Evolutionary conservation across 192 early-diverging fungal genomes (phyloP), one percentile per base, ranked within the genome.

Genomic region (Pilaira anomala): DNA sequence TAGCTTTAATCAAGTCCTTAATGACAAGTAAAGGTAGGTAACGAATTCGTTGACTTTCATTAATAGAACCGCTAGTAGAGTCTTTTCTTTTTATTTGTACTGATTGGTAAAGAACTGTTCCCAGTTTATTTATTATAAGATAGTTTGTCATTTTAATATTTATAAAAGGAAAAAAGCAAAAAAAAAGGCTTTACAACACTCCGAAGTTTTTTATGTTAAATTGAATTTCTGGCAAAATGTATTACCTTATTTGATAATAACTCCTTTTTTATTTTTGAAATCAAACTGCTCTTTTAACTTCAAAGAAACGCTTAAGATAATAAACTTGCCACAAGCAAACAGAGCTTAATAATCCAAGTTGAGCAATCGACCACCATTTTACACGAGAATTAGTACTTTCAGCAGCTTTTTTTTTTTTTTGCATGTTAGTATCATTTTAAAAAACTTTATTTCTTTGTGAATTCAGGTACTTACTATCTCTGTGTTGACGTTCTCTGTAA

Each of bases 341-440:
- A 22, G 76, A 78, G 39, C 83, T 64, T n/a, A 92, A 67, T 30
- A 87, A 68, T 18, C 66, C 62, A 29, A 81, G 67, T 70, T 92
- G 85, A 45, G 86, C 75, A 24, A 90, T 54, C 48, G 90, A 87
- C 88, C 88, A 91, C 83, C 85, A 90, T 58, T 85, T 78, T 9
- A 93, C 89, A 62, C 91, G 85, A 46, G 85, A 67, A 75, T 91
- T 87, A 19, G 89, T 93, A 69, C 83, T 86, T 56, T 88, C 88
- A 50, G 88, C 87, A 61, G 89, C 88, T 92, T 76, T 42, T 45
- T 25, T 49, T 26, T 29, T 29, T 40, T 42, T n/a, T n/a, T n/a
- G n/a, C 24, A 22, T 14, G 21, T n/a, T 26, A 29, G 24, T 30
- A 33, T 19, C 18, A 71, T 4, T 48, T 16, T 60, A 36, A 48